Evolutionary conservation across 331 rosid species (phyloP).

Genomic region (Erythrophleum ivorense): DNA sequence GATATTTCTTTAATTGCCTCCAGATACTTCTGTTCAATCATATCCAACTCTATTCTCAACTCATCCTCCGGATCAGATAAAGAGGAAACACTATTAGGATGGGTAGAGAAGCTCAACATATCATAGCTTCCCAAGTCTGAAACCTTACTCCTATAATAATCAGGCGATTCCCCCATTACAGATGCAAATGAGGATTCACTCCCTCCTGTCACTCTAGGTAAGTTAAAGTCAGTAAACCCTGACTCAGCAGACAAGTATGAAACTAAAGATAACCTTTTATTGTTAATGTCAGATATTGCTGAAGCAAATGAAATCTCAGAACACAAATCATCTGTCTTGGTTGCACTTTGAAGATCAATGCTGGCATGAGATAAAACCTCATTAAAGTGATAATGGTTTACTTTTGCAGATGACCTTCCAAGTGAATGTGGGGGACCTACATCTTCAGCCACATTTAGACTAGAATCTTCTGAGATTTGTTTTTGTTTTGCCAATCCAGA

Average conservation of each 20-base stretch:
- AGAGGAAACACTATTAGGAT: conserved; percentile 36
- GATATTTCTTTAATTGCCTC: conserved; percentile 51
- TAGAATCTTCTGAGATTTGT: conserved; percentile 1
- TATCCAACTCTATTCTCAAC: conserved; percentile 50
- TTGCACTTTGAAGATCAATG: conserved; percentile 20
- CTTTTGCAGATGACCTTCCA: conserved; percentile 23
- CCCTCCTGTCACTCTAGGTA: conserved; percentile 17
- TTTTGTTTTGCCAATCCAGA: conserved; percentile 21
- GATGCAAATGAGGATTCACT: conserved; percentile 36
- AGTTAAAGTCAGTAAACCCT: conserved; percentile 37
- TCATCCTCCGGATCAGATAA: conserved; percentile 39
- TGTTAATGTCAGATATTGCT: conserved; percentile 35
- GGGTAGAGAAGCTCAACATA: conserved; percentile 17
- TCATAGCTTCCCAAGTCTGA: conserved; percentile 28
- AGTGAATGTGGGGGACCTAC: conserved; percentile 13
- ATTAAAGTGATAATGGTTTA: conserved; percentile 14
- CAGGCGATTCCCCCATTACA: conserved; percentile 29
- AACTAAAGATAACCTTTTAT: conserved; percentile 25
- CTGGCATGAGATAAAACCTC: conserved; percentile 36
- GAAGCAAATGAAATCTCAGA: conserved; percentile 43
- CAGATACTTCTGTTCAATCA: conserved; percentile 54
- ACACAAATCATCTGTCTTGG: conserved; percentile 34
- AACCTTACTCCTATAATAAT: conserved; percentile 16
- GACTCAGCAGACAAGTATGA: conserved; percentile 48
- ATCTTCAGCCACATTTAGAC: conserved; percentile 27